Evolutionary conservation across 2,329 filamentous ascomycete genomes (phyloP), one percentile per base, ranked within the genome.

Genomic region (Fusarium haematococcum): DNA sequence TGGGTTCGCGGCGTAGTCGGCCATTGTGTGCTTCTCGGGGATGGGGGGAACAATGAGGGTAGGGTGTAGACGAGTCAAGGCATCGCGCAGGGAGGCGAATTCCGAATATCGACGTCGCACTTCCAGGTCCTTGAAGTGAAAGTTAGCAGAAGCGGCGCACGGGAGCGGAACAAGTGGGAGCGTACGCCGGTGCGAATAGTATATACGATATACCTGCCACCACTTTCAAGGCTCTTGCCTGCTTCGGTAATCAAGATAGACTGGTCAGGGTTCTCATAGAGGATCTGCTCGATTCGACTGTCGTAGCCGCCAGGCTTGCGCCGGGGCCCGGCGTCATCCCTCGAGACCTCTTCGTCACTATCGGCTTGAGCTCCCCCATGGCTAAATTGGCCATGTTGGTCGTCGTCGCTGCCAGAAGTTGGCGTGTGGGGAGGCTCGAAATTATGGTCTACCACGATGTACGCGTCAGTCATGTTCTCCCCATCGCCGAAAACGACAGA

Each of bases 1-100:
- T 2, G 97, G 97, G 79, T 98, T 98, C 32, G 97, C 95, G 18
- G 97, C 97, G 81, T 99, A 99, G 83, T 99, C 97, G 70, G 96
- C 96, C 93, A 99, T 97, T 54, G 95, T 97, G 83, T 99, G 97
- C 84, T 99, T 99, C 85, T 99, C 97, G 25, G 97, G 97, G 79
- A 99, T 99, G 4, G 97, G 97, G 9, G 97, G 97, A 62, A 99
- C 94, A 78, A 99, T 94, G 48, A 99, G 89, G 0, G 97, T 99
- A 9, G 97, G 97, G 81, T 99, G 97, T 71, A 99, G 89, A 77
- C 94, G 93, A 56, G 95, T 95, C 32, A 99, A 89, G 4, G 96
- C 96, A 78, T 95, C 92, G 79, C 97, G 91, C 67, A 99, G 86
- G 18, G 96, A 98, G 39, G 94, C 93, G 80, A 99, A 99, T 83